Conservation (phyloP, 31 red algal species). For the Endocladia muricata region DNA sequence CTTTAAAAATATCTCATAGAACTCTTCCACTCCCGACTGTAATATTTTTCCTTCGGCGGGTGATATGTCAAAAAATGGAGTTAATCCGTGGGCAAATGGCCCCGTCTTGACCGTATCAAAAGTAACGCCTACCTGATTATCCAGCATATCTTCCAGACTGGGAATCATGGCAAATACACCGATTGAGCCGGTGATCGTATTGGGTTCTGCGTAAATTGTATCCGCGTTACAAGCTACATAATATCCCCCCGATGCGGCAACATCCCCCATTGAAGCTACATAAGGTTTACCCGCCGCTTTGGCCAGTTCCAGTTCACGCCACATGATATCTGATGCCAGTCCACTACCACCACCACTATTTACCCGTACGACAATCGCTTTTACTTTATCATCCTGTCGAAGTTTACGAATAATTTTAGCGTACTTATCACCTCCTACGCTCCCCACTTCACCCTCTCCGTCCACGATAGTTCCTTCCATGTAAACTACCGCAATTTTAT, state of each 20-base stretch:
- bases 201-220: slow-evolving; percentile 60
- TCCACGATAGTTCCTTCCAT: no score
- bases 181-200: slow-evolving; percentile 94
- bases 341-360: slow-evolving; percentile 88
- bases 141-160: slow-evolving; percentile 60
- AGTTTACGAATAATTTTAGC: no score
- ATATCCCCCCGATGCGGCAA: slow-evolving; percentile 89
- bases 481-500: no score
- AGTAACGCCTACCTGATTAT: slow-evolving; percentile 79
- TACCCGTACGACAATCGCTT: slow-evolving; percentile 81
- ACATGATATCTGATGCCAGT: slow-evolving; percentile 84
- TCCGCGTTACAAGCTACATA: slow-evolving; percentile 85
- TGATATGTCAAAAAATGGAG: no score
- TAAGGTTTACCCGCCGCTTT: slow-evolving; percentile 83
- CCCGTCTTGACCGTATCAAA: slow-evolving; percentile 65
- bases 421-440: no score
- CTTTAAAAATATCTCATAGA: slow-evolving; percentile 72
- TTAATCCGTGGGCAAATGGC: no score
- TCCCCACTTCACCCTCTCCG: no score
- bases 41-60: no score
- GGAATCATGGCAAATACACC: slow-evolving; percentile 74
- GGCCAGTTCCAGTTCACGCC: slow-evolving; percentile 57
- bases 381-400: slow-evolving; percentile 67
- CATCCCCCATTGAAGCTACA: slow-evolving; percentile 78
- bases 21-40: slow-evolving; percentile 61